Conservation (phyloP, 306 rosid genomes). For the Vigna hirtella region DNA sequence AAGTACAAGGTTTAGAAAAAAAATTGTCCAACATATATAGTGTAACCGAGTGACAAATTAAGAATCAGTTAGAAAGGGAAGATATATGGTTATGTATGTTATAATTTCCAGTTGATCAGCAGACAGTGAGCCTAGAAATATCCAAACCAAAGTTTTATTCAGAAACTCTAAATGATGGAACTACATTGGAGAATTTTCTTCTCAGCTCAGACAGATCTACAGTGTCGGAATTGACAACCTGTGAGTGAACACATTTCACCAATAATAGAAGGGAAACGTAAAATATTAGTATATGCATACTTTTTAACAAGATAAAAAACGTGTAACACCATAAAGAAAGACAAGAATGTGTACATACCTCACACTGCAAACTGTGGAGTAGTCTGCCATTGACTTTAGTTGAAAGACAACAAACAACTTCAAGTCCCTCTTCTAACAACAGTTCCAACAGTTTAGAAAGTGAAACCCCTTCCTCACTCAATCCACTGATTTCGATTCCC, state of each 20-base stretch:
- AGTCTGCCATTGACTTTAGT: constrained; percentile 58
- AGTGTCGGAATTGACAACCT: constrained; percentile 51
- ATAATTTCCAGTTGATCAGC: constrained; percentile 9
- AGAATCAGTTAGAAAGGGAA: constrained; percentile 4
- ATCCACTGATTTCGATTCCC: constrained; percentile 50
- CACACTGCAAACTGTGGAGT: constrained; percentile 58
- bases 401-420: constrained; percentile 56
- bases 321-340: neutral
- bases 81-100: neutral
- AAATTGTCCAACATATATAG: constrained; percentile 9
- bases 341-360: constrained; percentile 53
- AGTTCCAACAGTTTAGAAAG: constrained; percentile 54
- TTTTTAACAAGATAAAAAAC: neutral
- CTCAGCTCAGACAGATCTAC: constrained; percentile 54
- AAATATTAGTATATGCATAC: neutral
- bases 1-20: constrained; percentile 7
- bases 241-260: constrained; percentile 32
- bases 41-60: neutral
- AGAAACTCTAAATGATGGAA: constrained; percentile 42
- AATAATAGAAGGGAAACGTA: constrained; percentile 6
- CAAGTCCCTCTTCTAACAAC: constrained; percentile 56
- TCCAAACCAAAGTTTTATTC: constrained; percentile 27
- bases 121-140: neutral
- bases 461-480: constrained; percentile 38
- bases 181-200: constrained; percentile 51